Evolutionary conservation across 2,329 filamentous ascomycete genomes (phyloP), one percentile per base, ranked within the genome.

Genomic region (Paramyrothecium roridum): DNA sequence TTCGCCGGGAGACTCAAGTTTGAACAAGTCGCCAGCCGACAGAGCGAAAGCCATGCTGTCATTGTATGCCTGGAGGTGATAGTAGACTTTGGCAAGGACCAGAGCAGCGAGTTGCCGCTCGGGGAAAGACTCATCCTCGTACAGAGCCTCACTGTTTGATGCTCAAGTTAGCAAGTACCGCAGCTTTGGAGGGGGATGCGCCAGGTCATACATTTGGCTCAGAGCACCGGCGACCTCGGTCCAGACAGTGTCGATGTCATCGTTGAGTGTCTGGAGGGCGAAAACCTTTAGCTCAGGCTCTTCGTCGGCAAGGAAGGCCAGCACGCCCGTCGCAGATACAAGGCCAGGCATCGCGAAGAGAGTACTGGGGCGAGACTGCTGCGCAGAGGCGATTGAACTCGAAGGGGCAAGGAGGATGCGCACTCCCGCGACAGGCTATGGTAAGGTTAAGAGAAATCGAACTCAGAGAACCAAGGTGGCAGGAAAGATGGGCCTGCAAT

Each of bases 21-120:
- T 91, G 81, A 99, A 97, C 51, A 96, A 86, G 70, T 97, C 91
- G 57, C 95, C 95, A 22, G 95, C 93, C 56, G 92, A 93, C 48
- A 99, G 85, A 60, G 95, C 95, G 74, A 99, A 98, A 52, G 91
- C 90, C 93, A 99, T 98, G 75, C 93, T 97, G 79, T 99, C 95
- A 71, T 97, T 95, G 80, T 99, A 99, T 73, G 95, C 95, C 76
- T 97, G 92, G 53, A 99, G 86, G 71, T 99, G 95, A 71, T 98
- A 99, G 79, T 98, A 99, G 63, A 98, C 92, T 82, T 99, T 99
- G 65, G 95, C 90, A 47, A 96, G 89, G 54, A 99, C 92, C 51
- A 99, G 83, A 53, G 95, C 95, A 54, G 95, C 95, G 55, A 99
- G 87, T 72, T 95, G 90, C 68, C 93, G 91, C 73, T 99, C 90